Base-by-base conservation (phyloP, 257 asterid genomes). In the Lavandula angustifolia region DNA sequence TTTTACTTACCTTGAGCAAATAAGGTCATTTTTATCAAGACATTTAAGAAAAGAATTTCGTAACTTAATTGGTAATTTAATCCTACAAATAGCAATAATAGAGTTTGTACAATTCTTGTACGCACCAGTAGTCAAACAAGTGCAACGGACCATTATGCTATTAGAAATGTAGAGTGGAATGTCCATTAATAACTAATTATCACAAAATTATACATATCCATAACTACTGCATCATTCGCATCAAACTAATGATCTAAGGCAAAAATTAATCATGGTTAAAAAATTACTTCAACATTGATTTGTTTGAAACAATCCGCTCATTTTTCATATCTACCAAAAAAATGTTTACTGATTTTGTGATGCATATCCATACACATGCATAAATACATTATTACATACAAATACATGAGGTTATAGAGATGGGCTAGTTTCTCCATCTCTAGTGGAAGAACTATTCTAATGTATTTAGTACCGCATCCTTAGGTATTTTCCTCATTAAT, bases 41-140 rank as follows among this genome's bases (percentile, higher is more conserved):
- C 9, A 22, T 6, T 18, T 9, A 22, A 51, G n/a, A 22, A 33
- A 14, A 2, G 38, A 53, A 33, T 60, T 54, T 60, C 50, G 54
- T 18, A 48, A 17, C 32, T 47, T 22, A 49, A 66, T 41, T 35
- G 46, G 29, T 44, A 37, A 3, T 60, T 48, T 42, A 66, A 44
- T 44, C 42, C 18, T 29, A 60, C 35, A 71, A 43, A 54, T 14
- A 59, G 32, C 38, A 47, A 61, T 9, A 10, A 50, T 2, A 7
- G 50, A 65, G 7, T 31, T 29, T 10, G 72, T 44, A 75, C 75
- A 66, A 35, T 64, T 72, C 65, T 70, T 40, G 75, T 63, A 61
- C 4, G 52, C 4, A 46, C 14, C 35, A 10, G 18, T 65, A 37
- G 16, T 27, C 53, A 79, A 62, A 59, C 37, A 43, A 59, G 62